Evolutionary conservation across 176 grass and related monocot genomes (phyloP).

Genomic region (Pharus latifolius): DNA sequence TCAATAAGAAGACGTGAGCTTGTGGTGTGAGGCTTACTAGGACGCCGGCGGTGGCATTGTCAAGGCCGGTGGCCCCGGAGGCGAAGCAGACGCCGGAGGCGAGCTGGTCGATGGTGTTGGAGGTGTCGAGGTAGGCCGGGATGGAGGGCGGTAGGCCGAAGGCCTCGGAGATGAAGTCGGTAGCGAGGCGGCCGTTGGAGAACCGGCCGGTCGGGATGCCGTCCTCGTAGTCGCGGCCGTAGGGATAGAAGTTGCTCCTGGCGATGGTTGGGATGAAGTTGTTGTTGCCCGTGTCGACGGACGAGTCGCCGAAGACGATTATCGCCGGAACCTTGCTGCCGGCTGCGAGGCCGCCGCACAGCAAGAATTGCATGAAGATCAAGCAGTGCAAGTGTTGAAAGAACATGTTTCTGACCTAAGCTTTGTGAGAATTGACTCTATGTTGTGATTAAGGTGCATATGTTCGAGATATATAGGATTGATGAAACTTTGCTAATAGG

Average conservation of each 20-base stretch:
- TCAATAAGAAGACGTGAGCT: too few relatives aligned
- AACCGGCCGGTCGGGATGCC: slow-evolving; percentile 67
- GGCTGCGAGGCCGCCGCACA: not conserved
- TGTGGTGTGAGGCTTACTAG: slow-evolving; percentile 1
- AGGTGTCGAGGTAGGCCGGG: slow-evolving; percentile 64
- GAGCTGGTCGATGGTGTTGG: slow-evolving; percentile 25
- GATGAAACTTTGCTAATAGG: too few relatives aligned
- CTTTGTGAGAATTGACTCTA: too few relatives aligned
- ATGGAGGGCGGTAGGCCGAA: slow-evolving; percentile 40
- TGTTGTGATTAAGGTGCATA: too few relatives aligned
- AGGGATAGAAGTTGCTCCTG: slow-evolving; percentile 65
- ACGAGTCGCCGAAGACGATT: slow-evolving; percentile 73
- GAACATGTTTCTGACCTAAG: not conserved
- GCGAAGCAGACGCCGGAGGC: slow-evolving; percentile 65
- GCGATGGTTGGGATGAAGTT: slow-evolving; percentile 49
- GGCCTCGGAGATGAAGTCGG: slow-evolving; percentile 69
- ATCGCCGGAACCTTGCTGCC: slow-evolving; percentile 32
- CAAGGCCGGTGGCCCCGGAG: slow-evolving; percentile 63
- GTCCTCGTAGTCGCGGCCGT: slow-evolving; percentile 46
- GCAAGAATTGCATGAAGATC: not conserved
- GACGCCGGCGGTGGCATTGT: slow-evolving; percentile 34
- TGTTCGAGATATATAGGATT: too few relatives aligned
- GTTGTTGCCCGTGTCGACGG: slow-evolving; percentile 80
- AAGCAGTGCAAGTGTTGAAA: not conserved
- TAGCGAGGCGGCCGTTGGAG: slow-evolving; percentile 59